Conservation (phyloP, 2,329 filamentous ascomycete genomes). For the Xylariaceae sp. region DNA sequence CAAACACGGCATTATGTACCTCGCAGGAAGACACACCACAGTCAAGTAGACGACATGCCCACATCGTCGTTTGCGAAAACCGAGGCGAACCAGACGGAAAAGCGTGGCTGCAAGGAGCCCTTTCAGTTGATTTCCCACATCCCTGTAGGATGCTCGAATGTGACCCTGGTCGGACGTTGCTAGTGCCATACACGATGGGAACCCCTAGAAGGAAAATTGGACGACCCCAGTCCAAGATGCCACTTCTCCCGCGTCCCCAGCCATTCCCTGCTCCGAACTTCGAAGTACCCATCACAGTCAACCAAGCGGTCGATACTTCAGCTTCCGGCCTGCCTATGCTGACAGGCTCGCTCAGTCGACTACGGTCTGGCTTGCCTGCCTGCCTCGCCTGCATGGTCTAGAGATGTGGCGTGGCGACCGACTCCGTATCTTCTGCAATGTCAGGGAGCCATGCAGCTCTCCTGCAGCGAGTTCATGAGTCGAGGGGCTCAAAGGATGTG, state of each 20-base stretch:
- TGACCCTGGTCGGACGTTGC: slow-evolving; percentile 4
- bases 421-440: slow-evolving; percentile 2
- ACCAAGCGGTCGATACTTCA: no score
- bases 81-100: no score
- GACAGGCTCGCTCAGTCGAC: no score
- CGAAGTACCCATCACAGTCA: no score
- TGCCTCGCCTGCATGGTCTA: no score
- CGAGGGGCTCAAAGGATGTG: neutral
- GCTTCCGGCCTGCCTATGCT: no score
- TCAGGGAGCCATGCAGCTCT: slow-evolving; percentile 7
- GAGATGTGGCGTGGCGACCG: neutral
- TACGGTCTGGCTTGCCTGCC: neutral
- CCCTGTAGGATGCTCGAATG: slow-evolving; percentile 1
- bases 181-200: neutral
- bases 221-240: neutral
- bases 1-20: no score
- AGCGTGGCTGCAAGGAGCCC: neutral
- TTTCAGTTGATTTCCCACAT: neutral
- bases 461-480: neutral
- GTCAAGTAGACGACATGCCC: no score
- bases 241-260: slow-evolving; percentile 5
- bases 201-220: slow-evolving; percentile 2
- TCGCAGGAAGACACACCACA: no score
- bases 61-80: no score
- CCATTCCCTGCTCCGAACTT: neutral